Percentiles rank a stretch among this genome's conserved stretches.
Conservation (phyloP, 495 filamentous ascomycete species). For the Neurospora sp. region DNA sequence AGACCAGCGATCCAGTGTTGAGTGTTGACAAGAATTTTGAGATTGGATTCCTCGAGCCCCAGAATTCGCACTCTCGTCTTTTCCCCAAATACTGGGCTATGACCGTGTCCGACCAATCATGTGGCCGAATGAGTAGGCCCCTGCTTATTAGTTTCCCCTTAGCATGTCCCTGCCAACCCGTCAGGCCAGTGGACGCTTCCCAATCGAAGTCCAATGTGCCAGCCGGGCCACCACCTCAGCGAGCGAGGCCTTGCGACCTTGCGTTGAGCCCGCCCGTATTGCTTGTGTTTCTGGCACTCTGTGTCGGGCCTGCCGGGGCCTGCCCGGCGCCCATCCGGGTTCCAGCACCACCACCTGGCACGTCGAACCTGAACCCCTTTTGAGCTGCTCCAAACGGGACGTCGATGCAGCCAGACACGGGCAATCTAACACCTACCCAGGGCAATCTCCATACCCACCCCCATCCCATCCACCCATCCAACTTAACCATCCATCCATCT, state of each 20-base stretch:
- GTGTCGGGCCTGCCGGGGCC: neutral
- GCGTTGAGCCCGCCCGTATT: neutral
- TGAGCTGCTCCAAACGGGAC: conserved; percentile 13
- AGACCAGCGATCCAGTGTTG: neutral
- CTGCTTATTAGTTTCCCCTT: conserved; percentile 15
- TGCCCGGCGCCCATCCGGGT: neutral
- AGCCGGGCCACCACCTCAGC: neutral
- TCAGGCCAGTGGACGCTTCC: conserved; percentile 3
- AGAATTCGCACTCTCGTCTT: neutral
- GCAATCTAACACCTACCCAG: conserved; percentile 8
- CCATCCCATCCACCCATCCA: neutral
- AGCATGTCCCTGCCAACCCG: conserved; percentile 11
- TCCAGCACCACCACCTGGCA: conserved; percentile 4
- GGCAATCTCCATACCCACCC: neutral
- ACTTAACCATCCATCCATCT: neutral
- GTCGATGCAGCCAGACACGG: conserved; percentile 8
- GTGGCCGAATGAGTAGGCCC: conserved; percentile 3
- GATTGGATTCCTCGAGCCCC: conserved; percentile 2
- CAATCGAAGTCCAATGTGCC: conserved; percentile 9
- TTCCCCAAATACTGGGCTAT: neutral
- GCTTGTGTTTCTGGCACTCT: neutral
- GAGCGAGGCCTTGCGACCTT: neutral
- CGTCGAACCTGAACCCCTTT: conserved; percentile 20
- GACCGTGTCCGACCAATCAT: conserved; percentile 13
- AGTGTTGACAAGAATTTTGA: neutral